phyloP scores from a whole-genome alignment of 495 filamentous ascomycete species.

The Penicillium bialowiezense region DNA sequence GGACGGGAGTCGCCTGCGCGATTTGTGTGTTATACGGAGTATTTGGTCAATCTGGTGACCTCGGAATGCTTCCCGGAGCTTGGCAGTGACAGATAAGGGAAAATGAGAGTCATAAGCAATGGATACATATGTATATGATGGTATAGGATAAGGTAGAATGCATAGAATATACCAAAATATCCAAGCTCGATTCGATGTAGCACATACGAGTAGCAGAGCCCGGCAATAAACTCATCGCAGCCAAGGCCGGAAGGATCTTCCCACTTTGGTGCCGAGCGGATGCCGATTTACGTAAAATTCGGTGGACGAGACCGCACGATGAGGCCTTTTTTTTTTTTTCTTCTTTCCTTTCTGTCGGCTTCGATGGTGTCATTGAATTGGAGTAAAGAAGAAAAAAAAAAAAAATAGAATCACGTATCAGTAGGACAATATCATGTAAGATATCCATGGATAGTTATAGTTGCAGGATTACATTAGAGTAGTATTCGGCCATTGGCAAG shows the following conservation, averaged over 20 bases:
- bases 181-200: too few relatives aligned
- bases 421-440: not conserved
- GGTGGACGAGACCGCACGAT: constrained; percentile 9
- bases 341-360: not conserved
- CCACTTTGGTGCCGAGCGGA: constrained; percentile 18
- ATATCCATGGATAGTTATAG: constrained; percentile 17
- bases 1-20: constrained; percentile 10
- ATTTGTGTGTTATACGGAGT: not conserved
- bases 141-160: too few relatives aligned
- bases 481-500: too few relatives aligned
- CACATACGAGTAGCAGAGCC: too few relatives aligned
- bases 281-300: constrained; percentile 38
- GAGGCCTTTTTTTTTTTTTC: not conserved
- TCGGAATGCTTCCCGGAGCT: not conserved
- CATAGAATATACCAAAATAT: too few relatives aligned
- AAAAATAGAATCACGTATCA: not conserved
- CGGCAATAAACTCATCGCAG: constrained; percentile 4
- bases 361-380: constrained; percentile 15
- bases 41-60: too few relatives aligned
- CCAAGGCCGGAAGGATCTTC: constrained; percentile 20
- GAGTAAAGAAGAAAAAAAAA: too few relatives aligned
- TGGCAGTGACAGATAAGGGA: not conserved
- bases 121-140: too few relatives aligned
- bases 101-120: too few relatives aligned
- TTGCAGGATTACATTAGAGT: too few relatives aligned